Base-by-base conservation (phyloP, 176 grass and related monocot species). In the Rhipidocladum racemiflorum region DNA sequence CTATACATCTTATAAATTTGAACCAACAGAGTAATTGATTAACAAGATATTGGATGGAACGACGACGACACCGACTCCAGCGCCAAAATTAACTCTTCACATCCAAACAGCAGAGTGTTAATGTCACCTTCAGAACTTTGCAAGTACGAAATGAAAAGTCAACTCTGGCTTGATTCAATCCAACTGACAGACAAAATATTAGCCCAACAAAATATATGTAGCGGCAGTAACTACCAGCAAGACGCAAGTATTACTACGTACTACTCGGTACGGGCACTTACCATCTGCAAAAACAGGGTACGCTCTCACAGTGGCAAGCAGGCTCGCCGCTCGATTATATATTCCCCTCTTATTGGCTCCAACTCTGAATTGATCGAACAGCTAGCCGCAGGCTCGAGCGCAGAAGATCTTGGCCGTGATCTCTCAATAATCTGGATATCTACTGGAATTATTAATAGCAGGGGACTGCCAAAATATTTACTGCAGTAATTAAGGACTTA, bases 371-470 rank as follows among this genome's bases (percentile, higher is more conserved):
- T 29, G 28, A 45, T 35, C 4, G 7, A 40, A 1, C 39, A 70
- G 30, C 35, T 18, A 27, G 20, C 20, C 6, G 14, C 49, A 53
- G 8, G 61, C 62, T 29, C 17, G 13, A 29, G 21, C 48, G 11
- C 66, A 54, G 84, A 81, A 11, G 63, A 87, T 87, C 79, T 76
- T 51, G 62, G 62, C 53, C 32, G 57, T 46, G 64, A 77, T 87
- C 71, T 77, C 44, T 20, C 64, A 87, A 21, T 87, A 43, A 77
- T 60, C 82, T 34, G 63, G 53, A 17, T 51, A 76, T 70, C 63
- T 69, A 62, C 4, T 28, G 48, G 60, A n/a, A n/a, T n/a, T 76
- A 75, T 50, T 81, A 38, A 81, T 65, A 36, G 63, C n/a, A 44
- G 24, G 49, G 70, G 62, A 21, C 78, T 61, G 43, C 50, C 55